Percentiles rank a stretch among this genome's conserved stretches.
These are phyloP conservation scores for Phaeosphaeria sp. DNA, from an alignment of 2,329 filamentous ascomycete species.

Conservation along the genomic window DNA sequence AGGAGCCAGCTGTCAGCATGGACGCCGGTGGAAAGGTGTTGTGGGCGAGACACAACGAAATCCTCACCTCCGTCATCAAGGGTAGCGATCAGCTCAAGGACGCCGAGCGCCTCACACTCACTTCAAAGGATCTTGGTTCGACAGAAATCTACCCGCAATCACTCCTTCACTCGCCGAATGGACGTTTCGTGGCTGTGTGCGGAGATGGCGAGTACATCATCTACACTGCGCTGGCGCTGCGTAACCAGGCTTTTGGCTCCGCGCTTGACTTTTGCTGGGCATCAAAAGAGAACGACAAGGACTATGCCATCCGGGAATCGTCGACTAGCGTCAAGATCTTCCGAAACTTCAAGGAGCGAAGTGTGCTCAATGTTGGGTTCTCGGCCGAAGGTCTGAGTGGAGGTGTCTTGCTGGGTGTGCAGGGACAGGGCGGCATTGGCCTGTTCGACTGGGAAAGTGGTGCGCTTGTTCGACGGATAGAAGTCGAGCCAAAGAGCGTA, in stretches of 20 bases:
- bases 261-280: conserved; percentile 97
- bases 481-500: conserved; percentile 74
- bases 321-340: conserved; percentile 94
- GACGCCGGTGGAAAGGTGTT: conserved; percentile 94
- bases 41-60: conserved; percentile 94
- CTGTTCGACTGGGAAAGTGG: conserved; percentile 97
- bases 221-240: conserved; percentile 93
- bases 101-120: conserved; percentile 81
- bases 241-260: conserved; percentile 96
- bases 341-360: conserved; percentile 97
- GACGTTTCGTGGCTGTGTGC: conserved; percentile 85
- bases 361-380: conserved; percentile 92
- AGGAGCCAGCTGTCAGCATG: conserved; percentile 98
- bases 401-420: conserved; percentile 89
- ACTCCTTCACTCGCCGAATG: conserved; percentile 93
- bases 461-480: conserved; percentile 87
- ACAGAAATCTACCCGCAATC: conserved; percentile 98
- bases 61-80: conserved; percentile 94
- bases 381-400: conserved; percentile 90
- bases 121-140: conserved; percentile 92
- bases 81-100: conserved; percentile 89
- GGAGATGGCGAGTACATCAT: conserved; percentile 99
- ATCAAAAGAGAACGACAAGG: conserved; percentile 96
- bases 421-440: conserved; percentile 90
- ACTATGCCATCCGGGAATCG: conserved; percentile 96